phyloP scores from a whole-genome alignment of 805 yeast genomes.

The Danielia reshetovae region DNA sequence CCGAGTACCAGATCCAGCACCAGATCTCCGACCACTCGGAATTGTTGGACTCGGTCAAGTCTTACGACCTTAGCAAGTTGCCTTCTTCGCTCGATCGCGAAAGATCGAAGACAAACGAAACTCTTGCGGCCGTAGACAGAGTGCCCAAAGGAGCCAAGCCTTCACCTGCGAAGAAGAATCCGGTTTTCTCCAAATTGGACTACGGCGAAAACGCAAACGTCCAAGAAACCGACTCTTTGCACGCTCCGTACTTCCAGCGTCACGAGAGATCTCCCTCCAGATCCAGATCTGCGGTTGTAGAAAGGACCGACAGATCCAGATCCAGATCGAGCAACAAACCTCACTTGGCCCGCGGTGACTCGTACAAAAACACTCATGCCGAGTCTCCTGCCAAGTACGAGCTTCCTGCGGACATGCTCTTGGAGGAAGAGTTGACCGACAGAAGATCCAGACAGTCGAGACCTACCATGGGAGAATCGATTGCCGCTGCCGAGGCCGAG shows the following conservation, averaged over 20 bases:
- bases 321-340: slow-evolving; percentile 36
- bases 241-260: slow-evolving; percentile 15
- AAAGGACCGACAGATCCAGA: slow-evolving; percentile 18
- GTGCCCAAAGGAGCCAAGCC: slow-evolving; percentile 4
- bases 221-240: slow-evolving; percentile 15
- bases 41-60: slow-evolving; percentile 31
- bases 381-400: slow-evolving; percentile 44
- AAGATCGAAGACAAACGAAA: slow-evolving; percentile 12
- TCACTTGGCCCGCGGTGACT: slow-evolving; percentile 74
- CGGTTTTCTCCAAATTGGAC: slow-evolving; percentile 8
- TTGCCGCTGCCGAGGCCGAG: slow-evolving; percentile 39
- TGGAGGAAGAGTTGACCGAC: slow-evolving; percentile 27
- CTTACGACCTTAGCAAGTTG: slow-evolving; percentile 29
- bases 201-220: slow-evolving; percentile 11
- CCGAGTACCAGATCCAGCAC: slow-evolving; percentile 41
- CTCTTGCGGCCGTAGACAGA: slow-evolving; percentile 6
- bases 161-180: slow-evolving; percentile 8
- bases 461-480: slow-evolving; percentile 43
- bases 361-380: slow-evolving; percentile 57
- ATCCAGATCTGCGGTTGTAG: slow-evolving; percentile 24
- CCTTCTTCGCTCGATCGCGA: slow-evolving; percentile 16
- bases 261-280: slow-evolving; percentile 21
- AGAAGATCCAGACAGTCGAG: slow-evolving; percentile 38
- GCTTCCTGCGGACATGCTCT: slow-evolving; percentile 36
- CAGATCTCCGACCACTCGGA: slow-evolving; percentile 35